Conservation (phyloP, 108 stramenopile genomes). For the Pseudonitzschia multiseries region DNA sequence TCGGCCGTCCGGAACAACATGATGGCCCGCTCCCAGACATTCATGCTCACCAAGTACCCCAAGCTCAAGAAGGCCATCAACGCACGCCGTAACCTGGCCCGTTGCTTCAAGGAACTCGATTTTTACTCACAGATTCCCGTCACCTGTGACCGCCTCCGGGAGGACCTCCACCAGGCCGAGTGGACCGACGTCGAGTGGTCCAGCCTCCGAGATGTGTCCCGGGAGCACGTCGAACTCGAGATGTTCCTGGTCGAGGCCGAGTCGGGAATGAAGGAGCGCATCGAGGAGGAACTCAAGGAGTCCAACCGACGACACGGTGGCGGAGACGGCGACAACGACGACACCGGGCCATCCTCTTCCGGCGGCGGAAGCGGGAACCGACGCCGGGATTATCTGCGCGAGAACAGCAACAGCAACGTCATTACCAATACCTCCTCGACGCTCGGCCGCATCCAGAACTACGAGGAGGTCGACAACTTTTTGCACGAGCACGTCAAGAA, state of each 20-base stretch:
- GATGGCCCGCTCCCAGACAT: slow-evolving; percentile 36
- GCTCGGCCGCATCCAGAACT: slow-evolving; percentile 40
- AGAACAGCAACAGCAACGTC: not conserved
- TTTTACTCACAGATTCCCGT: slow-evolving; percentile 85
- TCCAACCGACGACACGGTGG: not conserved
- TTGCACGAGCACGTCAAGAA: slow-evolving; percentile 84
- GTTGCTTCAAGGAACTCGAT: slow-evolving; percentile 83
- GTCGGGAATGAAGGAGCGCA: slow-evolving; percentile 75
- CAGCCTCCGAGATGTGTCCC: slow-evolving; percentile 71
- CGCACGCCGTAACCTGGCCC: slow-evolving; percentile 76
- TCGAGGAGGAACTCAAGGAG: slow-evolving; percentile 47
- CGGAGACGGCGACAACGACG: not conserved
- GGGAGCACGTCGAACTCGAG: slow-evolving; percentile 87
- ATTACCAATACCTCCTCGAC: not conserved
- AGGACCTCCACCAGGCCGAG: slow-evolving; percentile 78
- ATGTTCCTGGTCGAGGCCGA: slow-evolving; percentile 88
- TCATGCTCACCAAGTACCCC: slow-evolving; percentile 76
- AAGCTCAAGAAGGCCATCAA: slow-evolving; percentile 77
- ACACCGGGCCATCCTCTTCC: not conserved
- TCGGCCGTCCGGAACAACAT: slow-evolving; percentile 21
- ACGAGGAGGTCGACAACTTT: slow-evolving; percentile 76
- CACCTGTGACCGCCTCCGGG: slow-evolving; percentile 83
- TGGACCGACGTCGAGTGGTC: slow-evolving; percentile 86
- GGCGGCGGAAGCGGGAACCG: not conserved
- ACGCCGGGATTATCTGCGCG: not conserved